These are phyloP conservation scores for Amaranthus hypochondriacus DNA, from an alignment of 148 eudicot species.

Conservation along the genomic window DNA sequence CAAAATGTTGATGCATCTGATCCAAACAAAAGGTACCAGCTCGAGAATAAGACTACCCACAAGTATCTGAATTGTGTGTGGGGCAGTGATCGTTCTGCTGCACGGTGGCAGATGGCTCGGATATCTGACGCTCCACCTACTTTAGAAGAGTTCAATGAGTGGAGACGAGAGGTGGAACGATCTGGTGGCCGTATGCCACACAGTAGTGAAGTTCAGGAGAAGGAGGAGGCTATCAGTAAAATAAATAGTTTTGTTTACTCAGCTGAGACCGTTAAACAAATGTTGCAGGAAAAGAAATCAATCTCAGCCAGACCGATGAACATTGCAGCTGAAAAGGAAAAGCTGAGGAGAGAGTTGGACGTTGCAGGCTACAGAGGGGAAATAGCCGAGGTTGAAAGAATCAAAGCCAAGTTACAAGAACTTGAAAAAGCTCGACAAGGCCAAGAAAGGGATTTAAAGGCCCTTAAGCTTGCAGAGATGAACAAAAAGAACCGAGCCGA, in stretches of 20 bases:
- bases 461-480: constrained; percentile 72
- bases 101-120: constrained; percentile 98
- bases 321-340: constrained; percentile 87
- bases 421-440: constrained; percentile 54
- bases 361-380: constrained; percentile 50
- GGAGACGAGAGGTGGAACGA: constrained; percentile 75
- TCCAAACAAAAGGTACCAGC: constrained; percentile 60
- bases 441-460: constrained; percentile 55
- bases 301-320: constrained; percentile 72
- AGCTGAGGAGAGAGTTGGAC: constrained; percentile 65
- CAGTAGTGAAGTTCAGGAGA: constrained; percentile 56
- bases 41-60: constrained; percentile 72
- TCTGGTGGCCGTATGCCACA: constrained; percentile 66
- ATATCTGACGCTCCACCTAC: constrained; percentile 73
- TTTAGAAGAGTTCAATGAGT: constrained; percentile 70
- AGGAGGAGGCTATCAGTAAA: constrained; percentile 67
- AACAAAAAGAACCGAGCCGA: constrained; percentile 73
- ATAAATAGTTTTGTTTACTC: constrained; percentile 65
- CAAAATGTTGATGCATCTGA: constrained; percentile 67
- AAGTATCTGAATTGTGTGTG: constrained; percentile 77
- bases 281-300: constrained; percentile 86
- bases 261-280: constrained; percentile 86
- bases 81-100: constrained; percentile 89
- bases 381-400: constrained; percentile 56
- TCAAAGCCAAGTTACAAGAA: constrained; percentile 57